These are phyloP conservation scores for Coniophora puteana DNA, from an alignment of 1,284 basidiomycete species.

Conservation along the genomic window DNA sequence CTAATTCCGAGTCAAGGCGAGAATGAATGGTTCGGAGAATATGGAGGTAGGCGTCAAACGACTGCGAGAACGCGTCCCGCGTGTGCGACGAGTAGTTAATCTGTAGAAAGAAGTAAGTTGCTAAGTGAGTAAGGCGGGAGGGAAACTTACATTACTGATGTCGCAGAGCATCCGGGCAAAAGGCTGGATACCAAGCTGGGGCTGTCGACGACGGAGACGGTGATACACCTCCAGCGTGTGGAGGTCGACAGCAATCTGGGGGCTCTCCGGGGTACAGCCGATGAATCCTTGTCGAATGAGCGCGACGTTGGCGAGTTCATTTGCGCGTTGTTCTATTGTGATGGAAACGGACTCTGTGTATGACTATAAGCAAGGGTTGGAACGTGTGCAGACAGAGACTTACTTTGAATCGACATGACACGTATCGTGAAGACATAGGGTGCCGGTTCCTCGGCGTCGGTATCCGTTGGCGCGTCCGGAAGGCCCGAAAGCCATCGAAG, in stretches of 20 bases:
- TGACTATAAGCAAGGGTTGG: too few species aligned
- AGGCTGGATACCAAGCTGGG: conserved; percentile 14
- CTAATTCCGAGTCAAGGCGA: conserved; percentile 16
- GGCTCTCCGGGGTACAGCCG: conserved; percentile 14
- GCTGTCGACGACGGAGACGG: conserved; percentile 11
- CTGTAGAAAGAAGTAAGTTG: background rate
- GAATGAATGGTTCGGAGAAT: conserved; percentile 14
- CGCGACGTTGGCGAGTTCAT: conserved; percentile 8
- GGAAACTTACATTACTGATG: conserved; percentile 13
- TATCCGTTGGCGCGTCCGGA: too few species aligned
- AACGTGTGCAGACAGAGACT: too few species aligned
- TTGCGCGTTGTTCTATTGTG: background rate
- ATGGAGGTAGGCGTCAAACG: conserved; percentile 28
- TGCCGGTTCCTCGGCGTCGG: too few species aligned
- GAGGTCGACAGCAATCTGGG: conserved; percentile 14
- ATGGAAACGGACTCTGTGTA: too few species aligned
- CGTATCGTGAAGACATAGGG: too few species aligned
- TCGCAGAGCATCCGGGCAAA: conserved; percentile 15
- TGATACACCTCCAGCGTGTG: conserved; percentile 17
- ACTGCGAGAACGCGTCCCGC: conserved; percentile 20
- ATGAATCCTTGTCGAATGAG: conserved; percentile 12
- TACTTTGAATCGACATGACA: too few species aligned
- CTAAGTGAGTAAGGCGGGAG: background rate
- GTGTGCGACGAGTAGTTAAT: conserved; percentile 4
- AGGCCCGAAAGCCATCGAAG: too few species aligned